Conservation (phyloP, 1,284 basidiomycete genomes). For the Termitomyces sp. region DNA sequence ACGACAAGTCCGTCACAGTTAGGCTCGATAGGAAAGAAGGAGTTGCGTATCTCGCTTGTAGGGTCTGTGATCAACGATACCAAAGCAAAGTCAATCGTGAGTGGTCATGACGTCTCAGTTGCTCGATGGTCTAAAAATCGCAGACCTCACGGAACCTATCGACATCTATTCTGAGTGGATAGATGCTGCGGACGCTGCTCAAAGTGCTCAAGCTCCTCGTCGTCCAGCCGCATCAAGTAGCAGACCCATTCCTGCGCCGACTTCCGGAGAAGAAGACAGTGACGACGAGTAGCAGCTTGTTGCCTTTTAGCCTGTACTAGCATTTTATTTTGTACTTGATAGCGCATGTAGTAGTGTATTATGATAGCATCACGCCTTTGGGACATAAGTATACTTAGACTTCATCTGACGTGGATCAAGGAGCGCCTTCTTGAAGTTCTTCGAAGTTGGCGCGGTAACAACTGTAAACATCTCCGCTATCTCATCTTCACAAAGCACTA, state of each 20-base stretch:
- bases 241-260: constrained; percentile 37
- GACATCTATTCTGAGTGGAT: constrained; percentile 94
- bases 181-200: constrained; percentile 83
- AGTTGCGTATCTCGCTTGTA: constrained; percentile 70
- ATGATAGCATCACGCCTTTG: constrained; percentile 6
- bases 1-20: constrained; percentile 85
- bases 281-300: constrained; percentile 25
- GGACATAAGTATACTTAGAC: neutral
- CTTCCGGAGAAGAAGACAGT: constrained; percentile 41
- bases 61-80: constrained; percentile 77
- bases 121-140: constrained; percentile 7
- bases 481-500: constrained; percentile 3
- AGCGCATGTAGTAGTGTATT: constrained; percentile 9
- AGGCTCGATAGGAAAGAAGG: constrained; percentile 82
- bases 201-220: constrained; percentile 45
- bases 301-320: constrained; percentile 11
- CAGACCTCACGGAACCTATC: constrained; percentile 82
- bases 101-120: constrained; percentile 26
- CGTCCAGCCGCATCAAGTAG: constrained; percentile 55
- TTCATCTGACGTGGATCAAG: neutral
- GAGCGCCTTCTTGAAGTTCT: too few species aligned
- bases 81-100: constrained; percentile 81
- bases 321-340: constrained; percentile 13
- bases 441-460: constrained; percentile 22
- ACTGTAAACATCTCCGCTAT: constrained; percentile 21